Base-by-base conservation (phyloP, 208 protist genomes). In the Crithidia bombi region DNA sequence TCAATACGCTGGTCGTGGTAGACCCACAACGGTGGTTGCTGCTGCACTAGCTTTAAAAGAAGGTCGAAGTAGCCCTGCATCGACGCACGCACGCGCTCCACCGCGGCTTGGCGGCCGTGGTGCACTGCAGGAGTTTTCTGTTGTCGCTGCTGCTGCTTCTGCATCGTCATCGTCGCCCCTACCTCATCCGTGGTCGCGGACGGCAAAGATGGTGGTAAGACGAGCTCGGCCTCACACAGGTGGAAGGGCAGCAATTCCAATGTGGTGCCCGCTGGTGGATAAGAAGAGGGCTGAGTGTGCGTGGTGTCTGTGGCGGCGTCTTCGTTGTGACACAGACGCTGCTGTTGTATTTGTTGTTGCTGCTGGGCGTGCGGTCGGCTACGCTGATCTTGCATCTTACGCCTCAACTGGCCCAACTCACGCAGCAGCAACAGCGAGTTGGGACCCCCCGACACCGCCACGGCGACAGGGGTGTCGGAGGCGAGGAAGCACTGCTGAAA, bases 391-490 rank as follows among this genome's bases (percentile, higher is more conserved):
- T n/a, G 23, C 7, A 33, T 30, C 19, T 66, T 64, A 35, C 57
- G 36, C 7, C 86, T 82, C 28, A 96, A 64, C 12, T 83, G 49
- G 5, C 83, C 85, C 1, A 93, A 65, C 43, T 92, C 79, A 46
- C 83, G 83, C 21, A 96, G 75, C 56, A 94, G 54, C 65, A 83
- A 26, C 72, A 96, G 69, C 2, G 91, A 96, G 57, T 79, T 80
- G 0, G 73, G 69, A 4, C 89, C 89, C 10, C 91, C 91, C 1
- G 81, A 89, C 12, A 96, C 91, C 0, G 76, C 88, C 28, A 96
- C 80, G 7, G 76, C 83, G 0, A 96, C 33, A 5, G 91, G 89
- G 17, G 78, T 68, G n/a, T 87, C 80, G 21, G 65, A 83, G 1
- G 91, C 81, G 4, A 91, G 14, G 23, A 33, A 72, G 54, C 91